A percentile compares a stretch with the other conserved stretches of the same genome.
These are phyloP conservation scores for Epichloe baconii DNA, from an alignment of 2,329 filamentous ascomycete genomes.

Conservation along the genomic window DNA sequence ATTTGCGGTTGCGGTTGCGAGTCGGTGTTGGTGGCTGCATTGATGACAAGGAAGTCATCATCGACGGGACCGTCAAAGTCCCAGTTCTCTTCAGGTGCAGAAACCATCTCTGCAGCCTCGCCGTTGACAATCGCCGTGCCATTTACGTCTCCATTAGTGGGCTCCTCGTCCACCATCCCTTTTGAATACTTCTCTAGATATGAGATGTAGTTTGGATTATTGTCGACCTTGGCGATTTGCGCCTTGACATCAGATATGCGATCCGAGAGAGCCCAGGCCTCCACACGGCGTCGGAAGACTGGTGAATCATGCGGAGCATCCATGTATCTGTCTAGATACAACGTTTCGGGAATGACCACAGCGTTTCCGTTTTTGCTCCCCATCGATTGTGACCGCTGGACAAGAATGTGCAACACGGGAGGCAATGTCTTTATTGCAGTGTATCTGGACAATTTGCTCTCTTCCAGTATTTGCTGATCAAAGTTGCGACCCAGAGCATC, in stretches of 20 bases:
- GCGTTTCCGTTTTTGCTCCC: conserved; percentile 64
- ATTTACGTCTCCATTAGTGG: neutral
- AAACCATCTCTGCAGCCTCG: neutral
- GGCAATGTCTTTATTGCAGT: conserved; percentile 65
- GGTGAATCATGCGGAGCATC: conserved; percentile 47
- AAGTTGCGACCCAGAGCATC: conserved; percentile 77
- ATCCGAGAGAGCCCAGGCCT: conserved; percentile 63
- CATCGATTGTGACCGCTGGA: conserved; percentile 70
- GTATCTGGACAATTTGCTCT: conserved; percentile 49
- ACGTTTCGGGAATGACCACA: conserved; percentile 63
- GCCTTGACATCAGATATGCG: conserved; percentile 44
- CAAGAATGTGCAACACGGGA: conserved; percentile 76
- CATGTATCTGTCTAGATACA: conserved; percentile 85
- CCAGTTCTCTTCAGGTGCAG: conserved; percentile 18
- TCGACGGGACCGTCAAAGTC: conserved; percentile 26
- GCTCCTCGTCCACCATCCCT: conserved; percentile 9
- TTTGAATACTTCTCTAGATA: conserved; percentile 16
- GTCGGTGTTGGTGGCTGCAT: conserved; percentile 5
- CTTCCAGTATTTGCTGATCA: conserved; percentile 61
- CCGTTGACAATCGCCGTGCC: neutral
- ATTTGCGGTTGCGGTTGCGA: neutral
- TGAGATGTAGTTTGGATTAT: conserved; percentile 13
- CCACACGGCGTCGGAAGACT: conserved; percentile 50
- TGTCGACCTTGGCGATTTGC: conserved; percentile 15
- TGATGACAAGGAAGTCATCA: conserved; percentile 22